Evolutionary conservation across 2,329 filamentous ascomycete genomes (phyloP), one percentile per base, ranked within the genome.

Genomic region (Trichoderma sp.): DNA sequence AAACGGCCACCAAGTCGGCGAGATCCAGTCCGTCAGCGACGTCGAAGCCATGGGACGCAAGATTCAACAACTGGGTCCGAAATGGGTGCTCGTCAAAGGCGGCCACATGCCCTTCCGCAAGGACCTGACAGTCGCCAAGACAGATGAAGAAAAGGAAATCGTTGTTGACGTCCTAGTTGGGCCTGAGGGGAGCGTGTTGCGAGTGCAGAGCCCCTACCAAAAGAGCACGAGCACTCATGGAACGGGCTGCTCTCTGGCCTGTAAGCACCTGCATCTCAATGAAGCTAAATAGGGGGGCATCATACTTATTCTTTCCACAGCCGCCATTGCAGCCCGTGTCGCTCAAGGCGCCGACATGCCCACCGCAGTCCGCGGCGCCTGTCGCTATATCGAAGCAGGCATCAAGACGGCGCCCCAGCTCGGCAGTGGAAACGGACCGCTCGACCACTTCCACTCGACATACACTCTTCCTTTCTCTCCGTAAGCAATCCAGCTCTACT

Each of bases 191-290:
- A 79, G 85, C n/a, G 78, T 85, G 0, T 83, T 88, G 1, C 81
- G 88, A 49, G 85, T 97, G 59, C 86, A 94, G 78, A 91, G 88
- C 49, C 83, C 85, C 5, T 97, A 91, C 76, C 84, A 93, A 71
- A 80, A 84, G 11, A 93, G 91, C 10, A 90, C 84, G 70, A 95
- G 95, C 76, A 98, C 95, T 0, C 96, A 99, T 75, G 96, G 96
- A 0, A 98, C 96, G 0, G 96, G 96, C 4, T 99, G 96, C 77
- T 96, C 94, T 11, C 85, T 98, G 70, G 96, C 96, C 51, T 97
- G 90, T 92, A 79, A 82, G 89, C 16, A 6, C 32, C 32, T 1
- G 1, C n/a, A 30, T 49, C 5, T 43, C 13, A 30, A 28, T 14
- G n/a, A 7, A 32, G 24, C 18, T 4, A 13, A 10, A 8, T 5